phyloP scores from a whole-genome alignment of 140 eudicot genomes.

The Senecio squalidus region DNA sequence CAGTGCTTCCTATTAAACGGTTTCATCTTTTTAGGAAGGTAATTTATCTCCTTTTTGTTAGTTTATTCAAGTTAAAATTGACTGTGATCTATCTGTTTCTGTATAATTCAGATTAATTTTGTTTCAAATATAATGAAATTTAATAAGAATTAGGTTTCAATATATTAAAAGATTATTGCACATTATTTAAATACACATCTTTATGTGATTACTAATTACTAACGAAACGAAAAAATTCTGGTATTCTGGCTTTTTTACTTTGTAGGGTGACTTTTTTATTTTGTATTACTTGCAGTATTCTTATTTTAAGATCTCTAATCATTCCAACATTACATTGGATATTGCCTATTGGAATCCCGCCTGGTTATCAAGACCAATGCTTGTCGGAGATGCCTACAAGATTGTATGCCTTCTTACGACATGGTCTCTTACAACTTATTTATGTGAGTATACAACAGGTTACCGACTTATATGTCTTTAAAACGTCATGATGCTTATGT shows the following conservation, averaged over 20 bases:
- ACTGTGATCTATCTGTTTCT: too few relatives aligned
- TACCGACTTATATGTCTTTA: too few relatives aligned
- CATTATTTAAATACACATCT: too few relatives aligned
- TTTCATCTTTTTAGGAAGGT: slow-evolving; percentile 91
- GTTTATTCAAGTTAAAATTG: too few relatives aligned
- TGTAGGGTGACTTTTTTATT: slow-evolving; percentile 1
- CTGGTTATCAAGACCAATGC: slow-evolving; percentile 45
- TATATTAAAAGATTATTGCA: background rate
- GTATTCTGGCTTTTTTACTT: background rate
- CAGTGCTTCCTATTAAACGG: slow-evolving; percentile 92
- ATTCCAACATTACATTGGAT: slow-evolving; percentile 72
- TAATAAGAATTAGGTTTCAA: too few relatives aligned
- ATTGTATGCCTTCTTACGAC: slow-evolving; percentile 56
- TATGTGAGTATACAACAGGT: slow-evolving; percentile 55
- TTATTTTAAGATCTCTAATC: slow-evolving; percentile 54
- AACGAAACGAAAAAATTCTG: too few relatives aligned
- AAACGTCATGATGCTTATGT: background rate
- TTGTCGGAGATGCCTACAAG: slow-evolving; percentile 41
- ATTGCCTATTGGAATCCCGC: slow-evolving; percentile 59
- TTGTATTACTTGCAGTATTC: slow-evolving; percentile 57
- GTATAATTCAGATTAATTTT: too few relatives aligned
- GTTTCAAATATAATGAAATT: too few relatives aligned
- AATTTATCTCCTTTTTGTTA: background rate
- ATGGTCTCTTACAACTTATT: slow-evolving; percentile 67
- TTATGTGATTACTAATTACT: too few relatives aligned